Base-by-base conservation (phyloP, 169 alveolate species). In the Plasmodium ovale region DNA sequence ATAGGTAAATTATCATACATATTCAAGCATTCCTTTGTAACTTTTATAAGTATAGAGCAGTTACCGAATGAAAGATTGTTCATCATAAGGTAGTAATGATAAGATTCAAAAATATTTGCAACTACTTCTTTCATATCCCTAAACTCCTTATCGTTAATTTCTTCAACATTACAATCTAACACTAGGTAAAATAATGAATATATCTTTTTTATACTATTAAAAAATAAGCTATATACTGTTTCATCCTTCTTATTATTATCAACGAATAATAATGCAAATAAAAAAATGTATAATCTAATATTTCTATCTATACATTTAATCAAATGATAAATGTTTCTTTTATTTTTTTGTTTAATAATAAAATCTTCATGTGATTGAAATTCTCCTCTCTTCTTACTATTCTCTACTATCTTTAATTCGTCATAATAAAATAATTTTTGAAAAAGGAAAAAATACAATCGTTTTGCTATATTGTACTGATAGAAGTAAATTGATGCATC, bases 361-460 rank as follows among this genome's bases (percentile, higher is more conserved):
- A 62, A 19, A 12, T 47, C 49, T 25, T 65, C 79, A 31, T 53
- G 4, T 0, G 0, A 2, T 37, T 16, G 14, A 5, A 49, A 16
- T 19, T 16, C n/a, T 0, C 19, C n/a, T 71, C 19, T n/a, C 12
- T 21, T 39, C 12, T 60, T 44, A 6, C 39, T 54, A 25, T 69
- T 68, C 25, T 47, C 73, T 64, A 60, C 58, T 19, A 68, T 44
- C 25, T 33, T 56, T 3, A 0, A 14, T 12, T 37, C 35, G 35
- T 82, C 58, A 6, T 44, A 14, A 39, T 85, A 69, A 54, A 67
- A 85, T 37, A 85, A 37, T 16, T 54, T 68, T 49, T 85, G 91
- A 49, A 68, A 85, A 42, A 85, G 58, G 69, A 85, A 85, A 42
- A 85, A 85, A 85, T 85, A 85, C 51, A 85, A 56, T 2, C 91